Evolutionary conservation across 2,329 filamentous ascomycete genomes (phyloP).

Genomic region (Talaromyces sp.): DNA sequence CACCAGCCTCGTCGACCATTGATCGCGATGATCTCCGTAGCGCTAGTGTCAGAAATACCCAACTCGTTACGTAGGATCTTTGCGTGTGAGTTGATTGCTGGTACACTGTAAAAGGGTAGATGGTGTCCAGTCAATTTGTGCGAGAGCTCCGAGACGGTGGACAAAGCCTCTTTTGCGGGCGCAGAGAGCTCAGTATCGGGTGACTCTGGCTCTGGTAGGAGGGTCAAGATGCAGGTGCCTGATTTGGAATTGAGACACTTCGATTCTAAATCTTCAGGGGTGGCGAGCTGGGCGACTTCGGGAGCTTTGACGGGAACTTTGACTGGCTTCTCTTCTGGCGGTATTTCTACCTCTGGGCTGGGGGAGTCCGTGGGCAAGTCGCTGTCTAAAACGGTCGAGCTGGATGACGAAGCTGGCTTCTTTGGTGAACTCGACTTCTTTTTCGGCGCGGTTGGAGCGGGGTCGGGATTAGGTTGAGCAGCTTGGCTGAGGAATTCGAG

Average conservation of each 20-base stretch:
- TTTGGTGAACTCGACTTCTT: constrained; percentile 37
- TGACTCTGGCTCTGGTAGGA: constrained; percentile 58
- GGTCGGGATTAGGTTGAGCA: constrained; percentile 74
- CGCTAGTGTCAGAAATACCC: constrained; percentile 53
- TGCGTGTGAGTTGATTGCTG: constrained; percentile 58
- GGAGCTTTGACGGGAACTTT: constrained; percentile 56
- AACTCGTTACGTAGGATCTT: constrained; percentile 59
- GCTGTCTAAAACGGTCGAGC: constrained; percentile 39
- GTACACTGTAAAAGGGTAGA: constrained; percentile 80
- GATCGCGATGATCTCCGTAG: constrained; percentile 68
- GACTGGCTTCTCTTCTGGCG: constrained; percentile 35
- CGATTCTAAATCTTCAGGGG: constrained; percentile 61
- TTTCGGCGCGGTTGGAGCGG: constrained; percentile 48
- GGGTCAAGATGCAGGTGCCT: constrained; percentile 76
- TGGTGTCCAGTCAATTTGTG: constrained; percentile 65
- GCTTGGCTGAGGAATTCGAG: constrained; percentile 77
- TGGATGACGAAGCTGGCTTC: constrained; percentile 49
- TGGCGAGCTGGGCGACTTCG: constrained; percentile 63
- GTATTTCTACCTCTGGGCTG: constrained; percentile 46
- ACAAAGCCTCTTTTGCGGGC: constrained; percentile 52
- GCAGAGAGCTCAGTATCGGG: constrained; percentile 48
- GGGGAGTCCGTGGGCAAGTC: constrained; percentile 53
- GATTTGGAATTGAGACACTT: constrained; percentile 74
- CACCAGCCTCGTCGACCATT: constrained; percentile 87
- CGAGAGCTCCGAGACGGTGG: constrained; percentile 67